Percentiles rank a stretch among this genome's conserved stretches.
These are phyloP conservation scores for button mushroom (Agaricus bisporus) DNA, from an alignment of 768 basidiomycete genomes.

Conservation along the genomic window DNA sequence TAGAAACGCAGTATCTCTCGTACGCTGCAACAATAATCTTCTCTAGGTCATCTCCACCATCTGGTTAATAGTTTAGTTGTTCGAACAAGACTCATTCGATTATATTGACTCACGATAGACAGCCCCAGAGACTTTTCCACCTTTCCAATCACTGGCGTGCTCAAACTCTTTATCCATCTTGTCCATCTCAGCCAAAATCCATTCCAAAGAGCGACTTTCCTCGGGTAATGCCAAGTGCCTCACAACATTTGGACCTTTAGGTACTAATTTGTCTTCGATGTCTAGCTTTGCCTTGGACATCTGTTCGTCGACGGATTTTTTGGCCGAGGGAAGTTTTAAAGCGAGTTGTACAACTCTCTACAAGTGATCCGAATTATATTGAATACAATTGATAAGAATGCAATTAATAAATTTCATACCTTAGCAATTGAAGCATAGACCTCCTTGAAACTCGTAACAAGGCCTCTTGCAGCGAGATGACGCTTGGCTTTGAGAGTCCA, in stretches of 20 bases:
- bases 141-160: slow-evolving; percentile 47
- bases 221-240: slow-evolving; percentile 64
- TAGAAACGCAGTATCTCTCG: slow-evolving; percentile 76
- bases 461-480: slow-evolving; percentile 60
- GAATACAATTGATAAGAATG: neutral
- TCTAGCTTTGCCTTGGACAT: slow-evolving; percentile 58
- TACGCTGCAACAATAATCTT: slow-evolving; percentile 78
- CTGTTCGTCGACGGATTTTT: slow-evolving; percentile 53
- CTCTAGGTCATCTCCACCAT: slow-evolving; percentile 79
- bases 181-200: slow-evolving; percentile 76
- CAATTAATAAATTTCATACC: slow-evolving; percentile 23
- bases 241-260: slow-evolving; percentile 52
- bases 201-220: slow-evolving; percentile 58
- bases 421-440: slow-evolving; percentile 46
- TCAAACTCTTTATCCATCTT: slow-evolving; percentile 62
- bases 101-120: slow-evolving; percentile 62
- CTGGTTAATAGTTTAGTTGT: slow-evolving; percentile 26
- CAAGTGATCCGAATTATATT: no score
- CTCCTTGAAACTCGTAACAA: slow-evolving; percentile 41
- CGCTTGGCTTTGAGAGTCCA: slow-evolving; percentile 49
- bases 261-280: slow-evolving; percentile 65
- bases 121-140: slow-evolving; percentile 77
- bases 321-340: slow-evolving; percentile 56
- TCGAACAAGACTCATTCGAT: neutral
- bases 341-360: slow-evolving; percentile 39